Base-by-base conservation (phyloP, 805 yeast genomes). In the Candida golubevii region DNA sequence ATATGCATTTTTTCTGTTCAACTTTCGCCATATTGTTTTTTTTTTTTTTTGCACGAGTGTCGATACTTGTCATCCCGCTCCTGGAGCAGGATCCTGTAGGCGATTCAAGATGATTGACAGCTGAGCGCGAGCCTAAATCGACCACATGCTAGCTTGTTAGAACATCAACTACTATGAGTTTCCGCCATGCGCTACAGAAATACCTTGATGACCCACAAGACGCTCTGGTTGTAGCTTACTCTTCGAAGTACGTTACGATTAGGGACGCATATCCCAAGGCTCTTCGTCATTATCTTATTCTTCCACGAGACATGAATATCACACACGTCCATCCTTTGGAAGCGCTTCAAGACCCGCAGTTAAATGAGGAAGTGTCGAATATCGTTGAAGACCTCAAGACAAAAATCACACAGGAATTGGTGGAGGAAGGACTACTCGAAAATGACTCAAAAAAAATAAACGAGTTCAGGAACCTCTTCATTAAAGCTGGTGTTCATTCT, bases 211-310 rank as follows among this genome's bases (percentile, higher is more conserved):
- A 63, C 18, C 86, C 88, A 0, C 71, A 67, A 8, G 60, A 57
- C 41, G 41, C 63, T 3, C 67, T 62, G 2, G 76, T 82, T 1
- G 41, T 81, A 0, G 77, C 60, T 48, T 58, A 63, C 42, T 85
- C 85, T 46, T 74, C 72, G 0, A 62, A 75, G 32, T 81, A 72
- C 11, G 74, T 79, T 2, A 77, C 85, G 4, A 67, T 86, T 10
- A 61, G 63, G 34, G 95, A 86, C 58, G 58, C 57, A 28, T 86
- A 67, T 56, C 87, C 90, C 5, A 86, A 86, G 59, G 66, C 89
- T 0, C 46, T 63, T 4, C 63, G 76, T 32, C 95, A 86, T 60
- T 74, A 71, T 46, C 65, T 86, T 37, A 64, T 87, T 1, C 60
- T 86, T 30, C 89, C 93, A 1, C 65, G 80, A 50, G 64, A 67